Evolutionary conservation across 371 early-diverging fungal genomes (phyloP).

Genomic region (Nematocida sp.): DNA sequence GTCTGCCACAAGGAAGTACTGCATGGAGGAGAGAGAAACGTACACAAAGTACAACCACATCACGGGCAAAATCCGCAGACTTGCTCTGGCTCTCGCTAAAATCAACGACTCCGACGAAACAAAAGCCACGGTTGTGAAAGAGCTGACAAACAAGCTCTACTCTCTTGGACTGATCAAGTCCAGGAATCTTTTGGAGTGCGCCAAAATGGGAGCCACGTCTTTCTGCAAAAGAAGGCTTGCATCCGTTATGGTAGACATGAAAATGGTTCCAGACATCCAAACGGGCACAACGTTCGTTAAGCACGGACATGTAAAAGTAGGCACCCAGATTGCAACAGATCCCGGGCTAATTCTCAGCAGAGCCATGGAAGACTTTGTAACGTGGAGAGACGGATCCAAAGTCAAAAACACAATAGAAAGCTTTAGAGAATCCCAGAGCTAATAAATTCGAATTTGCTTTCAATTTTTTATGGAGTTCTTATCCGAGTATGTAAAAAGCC

Average conservation of each 20-base stretch:
- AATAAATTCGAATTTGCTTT: neutral
- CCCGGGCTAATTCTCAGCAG: slow-evolving; percentile 62
- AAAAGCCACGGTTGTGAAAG: slow-evolving; percentile 71
- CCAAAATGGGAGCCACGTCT: slow-evolving; percentile 78
- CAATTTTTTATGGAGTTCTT: neutral
- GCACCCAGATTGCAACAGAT: slow-evolving; percentile 63
- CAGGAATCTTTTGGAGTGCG: slow-evolving; percentile 75
- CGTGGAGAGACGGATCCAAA: slow-evolving; percentile 93
- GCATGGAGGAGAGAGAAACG: slow-evolving; percentile 82
- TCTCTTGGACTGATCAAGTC: slow-evolving; percentile 77
- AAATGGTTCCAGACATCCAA: slow-evolving; percentile 87
- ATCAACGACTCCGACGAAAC: slow-evolving; percentile 80
- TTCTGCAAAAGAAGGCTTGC: slow-evolving; percentile 79
- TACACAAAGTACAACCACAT: slow-evolving; percentile 84
- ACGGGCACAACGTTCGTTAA: slow-evolving; percentile 85
- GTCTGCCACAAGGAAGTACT: slow-evolving; percentile 79
- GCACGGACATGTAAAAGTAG: slow-evolving; percentile 84
- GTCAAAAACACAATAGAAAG: slow-evolving; percentile 92
- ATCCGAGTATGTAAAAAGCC: neutral
- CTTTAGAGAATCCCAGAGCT: slow-evolving; percentile 61
- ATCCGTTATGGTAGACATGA: slow-evolving; percentile 80
- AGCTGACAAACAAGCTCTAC: slow-evolving; percentile 79
- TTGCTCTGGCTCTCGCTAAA: slow-evolving; percentile 77
- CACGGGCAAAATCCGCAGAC: slow-evolving; percentile 75
- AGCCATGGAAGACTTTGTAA: slow-evolving; percentile 91